These are phyloP conservation scores for Terana coerulea DNA, from an alignment of 768 basidiomycete species.

Conservation along the genomic window DNA sequence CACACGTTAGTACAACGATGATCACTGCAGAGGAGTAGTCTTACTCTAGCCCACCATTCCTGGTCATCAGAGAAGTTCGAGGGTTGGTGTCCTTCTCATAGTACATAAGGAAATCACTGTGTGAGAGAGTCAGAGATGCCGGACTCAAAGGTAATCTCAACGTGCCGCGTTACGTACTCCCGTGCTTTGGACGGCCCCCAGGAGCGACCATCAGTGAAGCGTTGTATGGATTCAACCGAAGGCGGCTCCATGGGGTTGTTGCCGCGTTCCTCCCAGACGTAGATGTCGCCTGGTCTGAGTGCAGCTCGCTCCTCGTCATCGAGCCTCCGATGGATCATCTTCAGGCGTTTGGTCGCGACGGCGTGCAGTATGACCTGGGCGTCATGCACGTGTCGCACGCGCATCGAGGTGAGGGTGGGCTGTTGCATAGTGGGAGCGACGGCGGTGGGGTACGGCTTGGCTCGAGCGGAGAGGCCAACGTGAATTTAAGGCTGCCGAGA, in stretches of 20 bases:
- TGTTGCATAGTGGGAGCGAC: constrained; percentile 26
- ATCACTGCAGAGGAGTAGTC: background rate
- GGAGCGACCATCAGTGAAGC: constrained; percentile 35
- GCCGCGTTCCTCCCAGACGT: constrained; percentile 37
- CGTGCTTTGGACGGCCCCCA: constrained; percentile 37
- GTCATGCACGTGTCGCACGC: constrained; percentile 33
- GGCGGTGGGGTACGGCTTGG: constrained; percentile 1
- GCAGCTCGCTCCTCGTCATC: constrained; percentile 35
- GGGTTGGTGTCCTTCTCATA: constrained; percentile 33
- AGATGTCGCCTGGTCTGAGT: constrained; percentile 31
- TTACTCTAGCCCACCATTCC: constrained; percentile 23
- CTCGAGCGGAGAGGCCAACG: constrained; percentile 8
- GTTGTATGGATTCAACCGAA: constrained; percentile 25
- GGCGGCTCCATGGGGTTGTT: constrained; percentile 30
- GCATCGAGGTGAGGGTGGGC: constrained; percentile 33
- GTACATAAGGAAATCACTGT: constrained; percentile 36
- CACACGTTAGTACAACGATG: background rate
- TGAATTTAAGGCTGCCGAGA: constrained; percentile 4
- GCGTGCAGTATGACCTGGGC: constrained; percentile 38
- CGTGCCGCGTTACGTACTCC: constrained; percentile 13
- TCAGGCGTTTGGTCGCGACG: constrained; percentile 28
- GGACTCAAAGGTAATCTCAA: background rate
- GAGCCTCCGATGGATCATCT: constrained; percentile 36
- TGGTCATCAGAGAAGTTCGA: constrained; percentile 19
- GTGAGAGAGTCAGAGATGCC: background rate